phyloP scores from a whole-genome alignment of 345 rosid genomes.

The Salix caprea region DNA sequence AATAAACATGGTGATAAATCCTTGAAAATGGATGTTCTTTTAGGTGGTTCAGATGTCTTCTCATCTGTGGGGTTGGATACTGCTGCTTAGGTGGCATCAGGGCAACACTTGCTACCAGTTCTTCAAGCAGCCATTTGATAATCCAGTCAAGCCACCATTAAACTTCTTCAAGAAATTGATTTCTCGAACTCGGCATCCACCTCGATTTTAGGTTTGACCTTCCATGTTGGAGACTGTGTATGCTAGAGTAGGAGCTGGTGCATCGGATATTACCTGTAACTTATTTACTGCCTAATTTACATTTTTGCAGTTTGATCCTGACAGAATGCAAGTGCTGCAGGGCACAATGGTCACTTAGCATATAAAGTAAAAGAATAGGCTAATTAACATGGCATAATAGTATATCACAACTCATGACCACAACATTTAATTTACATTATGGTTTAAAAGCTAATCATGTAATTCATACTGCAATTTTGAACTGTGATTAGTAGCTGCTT shows the following conservation, averaged over 20 bases:
- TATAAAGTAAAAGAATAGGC: no score
- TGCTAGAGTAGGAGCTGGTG: neutral
- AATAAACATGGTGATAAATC: conserved; percentile 3
- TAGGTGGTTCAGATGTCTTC: conserved; percentile 11
- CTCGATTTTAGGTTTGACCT: conserved; percentile 14
- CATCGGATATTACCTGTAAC: neutral
- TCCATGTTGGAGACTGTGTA: neutral
- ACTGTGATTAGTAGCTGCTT: no score
- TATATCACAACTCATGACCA: no score
- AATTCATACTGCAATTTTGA: no score
- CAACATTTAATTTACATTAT: no score
- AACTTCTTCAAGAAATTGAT: neutral
- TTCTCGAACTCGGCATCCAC: neutral
- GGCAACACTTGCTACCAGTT: conserved; percentile 1
- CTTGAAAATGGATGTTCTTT: neutral
- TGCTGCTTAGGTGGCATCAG: neutral
- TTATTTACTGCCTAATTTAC: neutral
- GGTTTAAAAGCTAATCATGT: no score
- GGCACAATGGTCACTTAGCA: no score
- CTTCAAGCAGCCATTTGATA: neutral
- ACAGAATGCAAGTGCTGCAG: neutral
- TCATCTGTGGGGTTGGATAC: neutral
- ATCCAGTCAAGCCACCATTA: conserved; percentile 10
- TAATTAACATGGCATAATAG: no score
- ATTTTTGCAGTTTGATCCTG: neutral